Conservation (phyloP, 2,329 filamentous ascomycete species). For the Paradendryphiella salina region DNA sequence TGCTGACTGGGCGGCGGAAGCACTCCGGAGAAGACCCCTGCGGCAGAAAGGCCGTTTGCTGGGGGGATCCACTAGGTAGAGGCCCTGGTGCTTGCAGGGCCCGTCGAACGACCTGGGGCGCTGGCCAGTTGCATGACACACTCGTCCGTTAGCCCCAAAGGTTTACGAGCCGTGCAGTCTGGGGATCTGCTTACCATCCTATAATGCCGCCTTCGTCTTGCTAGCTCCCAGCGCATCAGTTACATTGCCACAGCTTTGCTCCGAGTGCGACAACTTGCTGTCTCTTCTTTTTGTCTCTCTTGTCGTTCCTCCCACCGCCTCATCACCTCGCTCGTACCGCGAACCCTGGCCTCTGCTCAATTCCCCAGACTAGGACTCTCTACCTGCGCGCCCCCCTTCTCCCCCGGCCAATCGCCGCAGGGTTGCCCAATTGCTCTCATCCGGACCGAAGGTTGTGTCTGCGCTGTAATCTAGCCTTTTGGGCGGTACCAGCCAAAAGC, state of each 20-base stretch:
- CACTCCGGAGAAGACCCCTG: conserved; percentile 24
- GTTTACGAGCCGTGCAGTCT: conserved; percentile 30
- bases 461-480: conserved; percentile 31
- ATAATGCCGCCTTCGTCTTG: conserved; percentile 19
- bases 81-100: conserved; percentile 24
- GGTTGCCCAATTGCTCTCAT: conserved; percentile 32
- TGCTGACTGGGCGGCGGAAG: conserved; percentile 13
- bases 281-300: conserved; percentile 2
- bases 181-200: conserved; percentile 38
- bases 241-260: no score
- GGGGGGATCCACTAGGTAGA: conserved; percentile 18
- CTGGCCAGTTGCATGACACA: conserved; percentile 34
- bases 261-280: conserved; percentile 18
- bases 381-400: conserved; percentile 25
- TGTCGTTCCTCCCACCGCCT: neutral
- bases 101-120: conserved; percentile 21
- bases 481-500: conserved; percentile 21
- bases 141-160: conserved; percentile 16
- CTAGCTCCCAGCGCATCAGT: conserved; percentile 4
- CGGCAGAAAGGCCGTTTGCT: conserved; percentile 28
- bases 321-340: conserved; percentile 14
- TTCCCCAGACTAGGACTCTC: conserved; percentile 18
- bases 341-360: conserved; percentile 20
- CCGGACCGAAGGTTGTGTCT: conserved; percentile 34
- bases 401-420: conserved; percentile 35